These are phyloP conservation scores for Rosa chinensis DNA, from an alignment of 306 rosid species.

Conservation along the genomic window DNA sequence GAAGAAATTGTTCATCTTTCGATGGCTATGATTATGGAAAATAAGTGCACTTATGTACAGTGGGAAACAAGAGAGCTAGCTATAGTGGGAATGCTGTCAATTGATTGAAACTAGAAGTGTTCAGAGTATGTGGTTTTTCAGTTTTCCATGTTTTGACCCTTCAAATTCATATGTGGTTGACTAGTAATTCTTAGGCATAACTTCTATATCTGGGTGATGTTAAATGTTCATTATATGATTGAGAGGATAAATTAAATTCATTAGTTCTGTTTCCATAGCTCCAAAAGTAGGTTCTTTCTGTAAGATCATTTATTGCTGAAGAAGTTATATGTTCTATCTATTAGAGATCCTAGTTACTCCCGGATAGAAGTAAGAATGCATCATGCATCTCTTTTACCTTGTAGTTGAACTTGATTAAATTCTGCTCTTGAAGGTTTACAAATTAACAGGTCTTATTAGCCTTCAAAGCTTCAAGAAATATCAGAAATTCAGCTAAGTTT, in stretches of 20 bases:
- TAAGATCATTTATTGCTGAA: neutral
- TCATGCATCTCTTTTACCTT: neutral
- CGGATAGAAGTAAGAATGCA: neutral
- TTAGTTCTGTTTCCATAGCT: neutral
- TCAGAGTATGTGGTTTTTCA: neutral
- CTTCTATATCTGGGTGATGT: neutral
- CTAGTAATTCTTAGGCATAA: neutral
- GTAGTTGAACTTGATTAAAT: constrained; percentile 18
- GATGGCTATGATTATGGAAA: too few species aligned
- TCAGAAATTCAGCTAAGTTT: too few species aligned
- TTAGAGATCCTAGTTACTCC: neutral
- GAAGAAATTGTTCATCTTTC: too few species aligned
- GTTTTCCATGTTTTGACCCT: neutral
- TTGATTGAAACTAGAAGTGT: too few species aligned
- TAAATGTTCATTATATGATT: neutral
- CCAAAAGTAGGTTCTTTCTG: neutral
- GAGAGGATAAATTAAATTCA: neutral
- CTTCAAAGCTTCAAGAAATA: too few species aligned
- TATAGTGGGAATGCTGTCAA: too few species aligned
- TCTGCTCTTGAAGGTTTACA: constrained; percentile 68
- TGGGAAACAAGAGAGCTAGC: too few species aligned
- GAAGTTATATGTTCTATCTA: neutral
- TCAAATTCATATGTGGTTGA: neutral
- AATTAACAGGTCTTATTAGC: too few species aligned
- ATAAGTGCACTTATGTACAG: too few species aligned